Base-by-base conservation (phyloP, 352 stramenopile species). In the Globisporangium emineosum region DNA sequence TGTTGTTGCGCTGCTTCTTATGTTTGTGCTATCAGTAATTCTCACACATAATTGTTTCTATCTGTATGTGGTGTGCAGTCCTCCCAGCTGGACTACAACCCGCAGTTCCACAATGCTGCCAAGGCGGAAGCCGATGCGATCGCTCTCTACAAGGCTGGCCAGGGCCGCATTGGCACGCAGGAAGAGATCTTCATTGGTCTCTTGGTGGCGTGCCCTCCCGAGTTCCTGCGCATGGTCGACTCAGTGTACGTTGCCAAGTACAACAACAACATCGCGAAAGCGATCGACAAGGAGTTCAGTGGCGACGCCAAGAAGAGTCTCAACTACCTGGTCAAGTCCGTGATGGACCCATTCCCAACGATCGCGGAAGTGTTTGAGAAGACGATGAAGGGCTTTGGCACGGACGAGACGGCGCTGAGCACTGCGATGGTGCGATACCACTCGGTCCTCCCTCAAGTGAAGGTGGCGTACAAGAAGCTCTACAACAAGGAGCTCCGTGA, bases 211-310 rank as follows among this genome's bases (percentile, higher is more conserved):
- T 75, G 71, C 10, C 78, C 85, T 30, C 67, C 83, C 5, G 76
- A 90, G 53, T 84, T 79, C 47, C 68, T 94, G 47, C 76, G 74
- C 53, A 82, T 89, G 69, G 72, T 94, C 56, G 76, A 94, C 68
- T 70, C 73, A 0, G 85, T 83, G 45, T 94, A 94, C 62, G 72
- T 85, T 37, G 70, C 72, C 68, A 90, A 92, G 77, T 88, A 92
- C 73, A 87, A 78, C 68, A 88, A 92, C 68, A 87, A 87, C 60
- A 87, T 94, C 54, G 73, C 71, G 27, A 88, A 89, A 58, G 85
- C 85, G 3, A 70, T 94, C 8, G 78, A 94, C 37, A 92, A 88
- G 64, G 85, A 94, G 68, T 94, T 94, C 53, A 90, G 83, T 35
- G 85, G 85, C 5, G 79, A 91, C 55, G 85, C 85, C 40, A 89